Base-by-base conservation (phyloP, 2,329 filamentous ascomycete genomes). In the Colletotrichum tanaceti region DNA sequence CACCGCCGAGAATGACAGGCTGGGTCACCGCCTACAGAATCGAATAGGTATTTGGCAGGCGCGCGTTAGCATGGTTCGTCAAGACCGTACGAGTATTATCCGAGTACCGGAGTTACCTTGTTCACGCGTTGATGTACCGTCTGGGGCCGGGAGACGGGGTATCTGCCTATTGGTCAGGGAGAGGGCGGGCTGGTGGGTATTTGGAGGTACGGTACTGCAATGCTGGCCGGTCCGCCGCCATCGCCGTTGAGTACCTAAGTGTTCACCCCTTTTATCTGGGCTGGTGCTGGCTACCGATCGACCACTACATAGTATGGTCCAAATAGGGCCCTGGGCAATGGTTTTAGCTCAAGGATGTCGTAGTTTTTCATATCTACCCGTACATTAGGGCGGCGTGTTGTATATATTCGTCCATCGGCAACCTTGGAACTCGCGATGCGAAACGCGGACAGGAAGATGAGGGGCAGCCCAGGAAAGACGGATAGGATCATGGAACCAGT, bases 1-100 rank as follows among this genome's bases (percentile, higher is more conserved):
- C 63, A 65, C 63, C 63, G 63, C 63, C 58, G 58, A 13, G 41
- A 44, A 35, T 65, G 63, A 65, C 63, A 65, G 50, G 41, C 41
- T 24, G 39, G 47, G 32, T 32, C 44, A 16, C 38, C 28, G n/a
- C 55, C 49, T 58, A 54, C 41, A 47, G 49, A 32, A 61, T 11
- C 58, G 39, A 50, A 58, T 49, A 65, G 62, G 58, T 18, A 62
- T 32, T 54, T 43, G 41, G 35, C 41, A 22, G 43, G 24, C 28
- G 35, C 49, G 58, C 63, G 58, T 65, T 65, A 65, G 63, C 62
- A 58, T 14, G 54, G 44, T 28, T 44, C 35, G 14, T n/a, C 49
- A 1, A 55, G 49, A 61, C 50, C n/a, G n/a, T n/a, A 65, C 58
- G n/a, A n/a, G 63, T 65, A 65, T 62, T 18, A 13, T n/a, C 43